A percentile compares a stretch with the other conserved stretches of the same genome.
phyloP scores from a whole-genome alignment of 1,284 basidiomycete species.

The Cryptococcus sp. region DNA sequence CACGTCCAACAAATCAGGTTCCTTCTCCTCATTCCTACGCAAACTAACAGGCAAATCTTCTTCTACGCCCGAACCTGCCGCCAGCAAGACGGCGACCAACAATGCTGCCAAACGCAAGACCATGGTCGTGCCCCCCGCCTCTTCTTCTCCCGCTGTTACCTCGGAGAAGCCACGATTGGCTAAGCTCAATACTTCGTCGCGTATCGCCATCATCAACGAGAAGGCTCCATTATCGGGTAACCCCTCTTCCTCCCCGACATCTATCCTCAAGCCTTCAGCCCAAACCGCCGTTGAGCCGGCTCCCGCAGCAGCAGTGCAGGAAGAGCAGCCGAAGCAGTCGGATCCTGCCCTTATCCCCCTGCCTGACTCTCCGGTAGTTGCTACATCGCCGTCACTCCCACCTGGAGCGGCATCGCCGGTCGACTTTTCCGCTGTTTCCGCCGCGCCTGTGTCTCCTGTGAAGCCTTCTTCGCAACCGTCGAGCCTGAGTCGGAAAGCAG shows the following conservation, averaged over 20 bases:
- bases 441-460: neutral
- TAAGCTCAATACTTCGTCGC: conserved; percentile 6
- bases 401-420: neutral
- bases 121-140: neutral
- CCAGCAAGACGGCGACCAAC: conserved; percentile 3
- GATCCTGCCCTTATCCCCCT: conserved; percentile 35
- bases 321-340: conserved; percentile 67
- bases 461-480: neutral
- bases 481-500: conserved; percentile 8
- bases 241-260: neutral
- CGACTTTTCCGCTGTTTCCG: neutral
- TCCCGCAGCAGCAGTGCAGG: neutral
- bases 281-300: conserved; percentile 4
- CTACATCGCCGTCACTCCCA: conserved; percentile 1
- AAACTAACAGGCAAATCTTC: conserved; percentile 31
- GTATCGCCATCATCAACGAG: neutral
- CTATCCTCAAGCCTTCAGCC: conserved; percentile 6
- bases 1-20: conserved; percentile 15
- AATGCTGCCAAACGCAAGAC: conserved; percentile 2
- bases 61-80: conserved; percentile 10
- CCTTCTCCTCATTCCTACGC: conserved; percentile 36
- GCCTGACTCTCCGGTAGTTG: conserved; percentile 28
- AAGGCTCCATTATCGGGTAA: neutral
- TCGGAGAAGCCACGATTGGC: conserved; percentile 8
- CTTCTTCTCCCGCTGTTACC: neutral